A percentile compares a stretch with the other conserved stretches of the same genome.
These are phyloP conservation scores for Pseudognaphalium luteoalbum DNA, from an alignment of 129 eudicot species.

Conservation along the genomic window DNA sequence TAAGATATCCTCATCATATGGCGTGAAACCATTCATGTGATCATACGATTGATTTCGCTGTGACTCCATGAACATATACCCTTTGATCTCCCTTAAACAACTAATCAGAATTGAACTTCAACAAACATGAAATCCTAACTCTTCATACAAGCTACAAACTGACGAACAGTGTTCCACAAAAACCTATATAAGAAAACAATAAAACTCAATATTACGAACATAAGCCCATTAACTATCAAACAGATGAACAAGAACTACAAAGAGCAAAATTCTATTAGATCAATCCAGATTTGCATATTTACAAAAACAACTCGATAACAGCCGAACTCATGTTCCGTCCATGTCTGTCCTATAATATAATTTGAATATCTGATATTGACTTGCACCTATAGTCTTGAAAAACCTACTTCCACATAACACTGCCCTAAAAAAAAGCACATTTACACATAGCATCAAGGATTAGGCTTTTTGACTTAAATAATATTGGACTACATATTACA, in stretches of 20 bases:
- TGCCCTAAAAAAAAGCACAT: background rate
- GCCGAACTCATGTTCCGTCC: background rate
- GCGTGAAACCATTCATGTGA: slow-evolving; percentile 37
- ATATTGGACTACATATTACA: too few species aligned
- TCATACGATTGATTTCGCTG: slow-evolving; percentile 32
- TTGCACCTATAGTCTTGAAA: background rate
- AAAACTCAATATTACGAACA: background rate
- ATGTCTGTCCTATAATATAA: too few species aligned
- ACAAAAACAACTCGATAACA: background rate
- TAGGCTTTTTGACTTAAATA: background rate
- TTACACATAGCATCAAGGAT: background rate
- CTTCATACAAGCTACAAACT: background rate
- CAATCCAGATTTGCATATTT: background rate
- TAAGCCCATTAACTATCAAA: background rate
- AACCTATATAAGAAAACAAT: background rate
- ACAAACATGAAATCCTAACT: slow-evolving; percentile 25
- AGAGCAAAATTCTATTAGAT: background rate
- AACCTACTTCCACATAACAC: background rate
- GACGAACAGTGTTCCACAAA: background rate
- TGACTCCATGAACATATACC: slow-evolving; percentile 57
- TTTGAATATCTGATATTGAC: background rate
- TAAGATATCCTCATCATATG: slow-evolving; percentile 36
- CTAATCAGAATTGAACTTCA: slow-evolving; percentile 18
- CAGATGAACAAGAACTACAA: background rate
- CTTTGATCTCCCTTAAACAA: slow-evolving; percentile 4